Evolutionary conservation across 495 filamentous ascomycete species (phyloP), one percentile per base, ranked within the genome.

Genomic region (Aspergillus indologenus): DNA sequence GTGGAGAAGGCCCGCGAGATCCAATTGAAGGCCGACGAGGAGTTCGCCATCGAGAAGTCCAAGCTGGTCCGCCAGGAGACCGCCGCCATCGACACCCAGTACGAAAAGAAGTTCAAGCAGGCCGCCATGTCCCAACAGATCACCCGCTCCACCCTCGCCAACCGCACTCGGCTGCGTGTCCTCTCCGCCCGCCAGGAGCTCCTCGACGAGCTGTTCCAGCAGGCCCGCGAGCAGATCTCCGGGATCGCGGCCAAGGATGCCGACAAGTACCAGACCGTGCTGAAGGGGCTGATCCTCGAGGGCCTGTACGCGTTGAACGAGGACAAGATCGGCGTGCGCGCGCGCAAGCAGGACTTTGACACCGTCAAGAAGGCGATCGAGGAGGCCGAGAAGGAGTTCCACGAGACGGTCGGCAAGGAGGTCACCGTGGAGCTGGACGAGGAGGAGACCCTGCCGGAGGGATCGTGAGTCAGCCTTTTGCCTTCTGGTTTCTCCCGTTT

Each of bases 21-120:
- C 78, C 82, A 90, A 62, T 85, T 97, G 76, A 98, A 98, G 76
- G 95, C 95, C 74, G 90, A 98, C 76, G 92, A 97, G 73, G 95
- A 99, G 73, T 96, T 97, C 74, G 87, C 89, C 63, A 97, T 96
- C 69, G 95, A 98, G 72, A 98, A 98, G 77, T 92, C 92, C 53
- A 96, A 96, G 81, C 91, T 99, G 43, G 93, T 98, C 60, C 93
- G 90, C 71, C 85, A 92, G 73, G 95, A 98, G 74, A 96, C 90
- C 56, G 81, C 88, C 67, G 76, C 91, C 75, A 98, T 99, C 83
- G 94, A 99, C 80, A 77, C 81, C 51, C 76, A 84, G 56, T 98
- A 96, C 85, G 87, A 91, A 74, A 97, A 97, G 85, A 96, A 96
- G 79, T 92, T 92, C 85, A 99, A 96, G 83, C 87, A 92, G 75